Evolutionary conservation across 2,329 filamentous ascomycete genomes (phyloP), one percentile per base, ranked within the genome.

Genomic region (Talaromyces sp.): DNA sequence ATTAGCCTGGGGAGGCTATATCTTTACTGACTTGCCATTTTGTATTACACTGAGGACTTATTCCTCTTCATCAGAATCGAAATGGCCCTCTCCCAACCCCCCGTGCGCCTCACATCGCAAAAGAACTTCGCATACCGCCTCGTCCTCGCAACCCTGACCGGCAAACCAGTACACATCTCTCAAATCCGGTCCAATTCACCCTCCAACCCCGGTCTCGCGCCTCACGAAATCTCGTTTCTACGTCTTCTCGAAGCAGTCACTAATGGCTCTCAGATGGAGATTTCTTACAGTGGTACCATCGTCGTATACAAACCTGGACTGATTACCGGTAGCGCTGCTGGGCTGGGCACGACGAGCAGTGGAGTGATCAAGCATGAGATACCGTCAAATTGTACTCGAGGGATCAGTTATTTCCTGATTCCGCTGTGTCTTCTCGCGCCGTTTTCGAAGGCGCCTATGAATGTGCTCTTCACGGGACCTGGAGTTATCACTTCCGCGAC

Each of bases 201-300:
- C 56, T 93, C 92, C 47, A 89, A 90, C 72, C 93, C 95, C 1
- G 95, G 95, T 73, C 90, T 99, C 63, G 90, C 92, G 62, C 89
- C 92, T 58, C 90, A 97, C 81, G 95, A 99, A 80, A 89, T 98
- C 73, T 98, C 95, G 56, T 94, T 99, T 78, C 86, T 99, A 37
- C 93, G 95, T 65, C 90, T 99, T 19, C 89, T 99, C 74, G 95
- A 98, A 78, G 86, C 92, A 70, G 85, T 99, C 72, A 99, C 95
- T 74, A 99, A 99, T 83, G 95, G 95, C 80, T 91, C 91, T 65
- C 89, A 90, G 64, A 92, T 98, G 81, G 93, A 97, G 74, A 97
- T 99, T 71, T 97, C 93, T 11, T 95, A 96, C 81, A 97, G 93
- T 1, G 95, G 95, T 75, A 98, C 95, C 0, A 93, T 92, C 1